Evolutionary conservation across 179 eudicot species (phyloP).

Genomic region (Gypsophila paniculata): DNA sequence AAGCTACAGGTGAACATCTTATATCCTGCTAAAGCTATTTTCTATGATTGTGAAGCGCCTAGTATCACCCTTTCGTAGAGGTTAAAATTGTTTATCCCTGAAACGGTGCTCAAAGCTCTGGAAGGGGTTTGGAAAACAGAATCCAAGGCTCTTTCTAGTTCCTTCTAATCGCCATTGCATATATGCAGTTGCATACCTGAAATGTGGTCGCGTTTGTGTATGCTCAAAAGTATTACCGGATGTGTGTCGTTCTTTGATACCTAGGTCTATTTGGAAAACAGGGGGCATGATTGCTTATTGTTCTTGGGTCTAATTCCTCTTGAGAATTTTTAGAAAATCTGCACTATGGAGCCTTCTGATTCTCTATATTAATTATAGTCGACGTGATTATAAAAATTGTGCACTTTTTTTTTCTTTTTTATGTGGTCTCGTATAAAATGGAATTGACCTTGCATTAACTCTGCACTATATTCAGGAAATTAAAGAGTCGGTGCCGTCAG

Average conservation of each 20-base stretch:
- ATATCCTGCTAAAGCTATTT: background rate
- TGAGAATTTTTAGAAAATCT: background rate
- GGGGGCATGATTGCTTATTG: background rate
- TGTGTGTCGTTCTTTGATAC: background rate
- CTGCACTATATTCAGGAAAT: constrained; percentile 49
- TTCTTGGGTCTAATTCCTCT: background rate
- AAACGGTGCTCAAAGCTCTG: background rate
- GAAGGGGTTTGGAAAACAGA: background rate
- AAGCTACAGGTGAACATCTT: constrained; percentile 63
- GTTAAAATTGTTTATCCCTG: background rate
- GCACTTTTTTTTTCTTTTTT: background rate
- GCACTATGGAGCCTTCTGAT: background rate
- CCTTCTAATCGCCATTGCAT: background rate
- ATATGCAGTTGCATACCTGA: background rate
- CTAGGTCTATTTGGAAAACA: background rate
- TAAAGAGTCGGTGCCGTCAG: constrained; percentile 76
- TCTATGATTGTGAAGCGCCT: background rate
- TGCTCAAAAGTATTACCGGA: background rate
- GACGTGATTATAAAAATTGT: too few relatives aligned
- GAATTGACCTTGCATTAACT: constrained; percentile 6
- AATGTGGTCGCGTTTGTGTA: background rate
- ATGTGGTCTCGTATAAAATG: background rate
- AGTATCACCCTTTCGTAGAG: background rate
- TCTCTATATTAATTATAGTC: too few relatives aligned
- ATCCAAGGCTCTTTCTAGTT: background rate